Conservation (phyloP, 305 asterid species). For the Fraxinus latifolia region DNA sequence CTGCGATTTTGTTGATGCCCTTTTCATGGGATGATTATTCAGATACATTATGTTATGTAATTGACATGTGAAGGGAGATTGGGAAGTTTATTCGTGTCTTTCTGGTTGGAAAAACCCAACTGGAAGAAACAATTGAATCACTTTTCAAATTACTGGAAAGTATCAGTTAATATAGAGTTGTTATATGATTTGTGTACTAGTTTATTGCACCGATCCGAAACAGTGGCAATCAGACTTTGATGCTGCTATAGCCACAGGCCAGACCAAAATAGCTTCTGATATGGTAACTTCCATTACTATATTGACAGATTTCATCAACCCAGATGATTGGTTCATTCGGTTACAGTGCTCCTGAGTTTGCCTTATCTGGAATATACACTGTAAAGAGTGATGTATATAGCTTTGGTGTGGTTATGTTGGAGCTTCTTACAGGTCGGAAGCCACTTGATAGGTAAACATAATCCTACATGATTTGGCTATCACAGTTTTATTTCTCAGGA, state of each 20-base stretch:
- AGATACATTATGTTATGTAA: not conserved
- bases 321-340: conserved; percentile 88
- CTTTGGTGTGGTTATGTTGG: conserved; percentile 95
- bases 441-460: conserved; percentile 85
- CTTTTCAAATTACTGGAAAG: not conserved
- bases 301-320: conserved; percentile 66
- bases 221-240: not conserved
- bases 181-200: not conserved
- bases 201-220: not conserved
- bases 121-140: not conserved
- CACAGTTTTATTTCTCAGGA: conserved; percentile 1
- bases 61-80: not conserved
- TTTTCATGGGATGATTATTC: not conserved
- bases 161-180: not conserved
- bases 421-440: conserved; percentile 93
- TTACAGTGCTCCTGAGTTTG: conserved; percentile 93
- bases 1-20: not conserved
- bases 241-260: not conserved
- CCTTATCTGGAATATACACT: conserved; percentile 88
- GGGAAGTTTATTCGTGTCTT: not conserved
- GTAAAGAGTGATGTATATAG: conserved; percentile 93
- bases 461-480: conserved; percentile 4
- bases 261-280: not conserved
- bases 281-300: conserved; percentile 5
- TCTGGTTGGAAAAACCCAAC: not conserved